Percentiles rank a stretch among this genome's conserved stretches.
Conservation (phyloP, 2,329 filamentous ascomycete species). For the Fusarium redolens region DNA sequence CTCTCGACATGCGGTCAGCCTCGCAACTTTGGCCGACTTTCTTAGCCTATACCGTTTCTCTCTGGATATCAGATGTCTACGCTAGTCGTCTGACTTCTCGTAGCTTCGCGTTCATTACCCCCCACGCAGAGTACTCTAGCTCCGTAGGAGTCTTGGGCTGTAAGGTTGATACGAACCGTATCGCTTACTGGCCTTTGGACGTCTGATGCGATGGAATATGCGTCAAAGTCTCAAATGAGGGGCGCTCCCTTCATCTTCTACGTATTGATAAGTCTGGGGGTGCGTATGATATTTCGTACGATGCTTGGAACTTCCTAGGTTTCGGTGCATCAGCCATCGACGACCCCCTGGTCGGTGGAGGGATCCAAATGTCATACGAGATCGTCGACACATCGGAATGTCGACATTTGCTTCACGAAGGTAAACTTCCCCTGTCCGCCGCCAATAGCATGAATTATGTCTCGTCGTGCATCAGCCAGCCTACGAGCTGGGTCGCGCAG, state of each 20-base stretch:
- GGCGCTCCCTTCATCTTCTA: constrained; percentile 64
- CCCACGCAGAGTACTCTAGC: constrained; percentile 65
- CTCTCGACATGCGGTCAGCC: no score
- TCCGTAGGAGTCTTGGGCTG: constrained; percentile 67
- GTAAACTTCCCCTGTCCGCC: constrained; percentile 63
- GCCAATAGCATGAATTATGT: constrained; percentile 66
- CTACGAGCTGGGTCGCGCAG: constrained; percentile 59
- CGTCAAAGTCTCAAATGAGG: constrained; percentile 54
- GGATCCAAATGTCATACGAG: constrained; percentile 52
- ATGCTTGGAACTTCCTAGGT: constrained; percentile 67
- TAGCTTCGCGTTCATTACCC: constrained; percentile 53
- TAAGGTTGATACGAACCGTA: constrained; percentile 67
- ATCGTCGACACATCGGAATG: constrained; percentile 59
- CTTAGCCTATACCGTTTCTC: no score
- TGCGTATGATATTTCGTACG: constrained; percentile 67
- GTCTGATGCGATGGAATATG: constrained; percentile 54
- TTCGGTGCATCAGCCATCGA: constrained; percentile 29
- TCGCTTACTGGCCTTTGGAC: constrained; percentile 66
- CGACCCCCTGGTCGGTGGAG: background rate
- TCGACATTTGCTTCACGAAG: constrained; percentile 57
- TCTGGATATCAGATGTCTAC: no score
- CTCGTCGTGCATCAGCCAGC: constrained; percentile 55
- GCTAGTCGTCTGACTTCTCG: background rate
- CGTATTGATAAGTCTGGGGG: constrained; percentile 64
- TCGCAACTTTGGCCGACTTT: no score